Evolutionary conservation across 805 yeast genomes (phyloP).

Genomic region (Candida montana): DNA sequence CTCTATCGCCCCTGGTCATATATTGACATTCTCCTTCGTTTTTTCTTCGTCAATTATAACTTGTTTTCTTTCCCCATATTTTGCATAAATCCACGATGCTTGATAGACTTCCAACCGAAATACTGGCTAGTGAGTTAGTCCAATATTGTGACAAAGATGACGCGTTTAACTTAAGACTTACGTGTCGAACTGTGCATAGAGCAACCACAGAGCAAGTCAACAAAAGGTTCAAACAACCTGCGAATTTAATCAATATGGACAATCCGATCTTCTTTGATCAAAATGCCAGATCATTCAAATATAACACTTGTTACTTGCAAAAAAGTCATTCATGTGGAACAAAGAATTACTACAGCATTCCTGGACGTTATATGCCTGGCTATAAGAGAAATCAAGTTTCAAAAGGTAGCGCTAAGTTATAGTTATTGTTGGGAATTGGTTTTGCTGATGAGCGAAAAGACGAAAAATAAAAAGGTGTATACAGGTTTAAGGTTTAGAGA

Average conservation of each 20-base stretch:
- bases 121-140: constrained; percentile 16
- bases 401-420: not conserved
- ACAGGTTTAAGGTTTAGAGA: too few species aligned
- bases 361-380: constrained; percentile 1
- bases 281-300: not conserved
- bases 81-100: constrained; percentile 11
- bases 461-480: too few species aligned
- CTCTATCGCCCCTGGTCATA: too few species aligned
- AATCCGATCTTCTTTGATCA: constrained; percentile 14
- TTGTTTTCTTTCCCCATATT: not conserved
- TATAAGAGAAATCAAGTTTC: not conserved
- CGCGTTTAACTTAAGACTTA: constrained; percentile 17
- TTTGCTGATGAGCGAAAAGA: not conserved
- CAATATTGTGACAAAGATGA: constrained; percentile 15
- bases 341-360: constrained; percentile 1
- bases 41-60: too few species aligned
- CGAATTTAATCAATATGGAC: constrained; percentile 16
- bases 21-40: too few species aligned
- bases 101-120: constrained; percentile 20
- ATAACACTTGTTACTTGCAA: constrained; percentile 4
- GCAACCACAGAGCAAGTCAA: constrained; percentile 15
- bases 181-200: constrained; percentile 16
- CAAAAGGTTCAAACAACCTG: constrained; percentile 7
- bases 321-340: constrained; percentile 2
- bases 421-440: not conserved